These are phyloP conservation scores for Filosporella fistucella DNA, from an alignment of 495 filamentous ascomycete species.

Conservation along the genomic window DNA sequence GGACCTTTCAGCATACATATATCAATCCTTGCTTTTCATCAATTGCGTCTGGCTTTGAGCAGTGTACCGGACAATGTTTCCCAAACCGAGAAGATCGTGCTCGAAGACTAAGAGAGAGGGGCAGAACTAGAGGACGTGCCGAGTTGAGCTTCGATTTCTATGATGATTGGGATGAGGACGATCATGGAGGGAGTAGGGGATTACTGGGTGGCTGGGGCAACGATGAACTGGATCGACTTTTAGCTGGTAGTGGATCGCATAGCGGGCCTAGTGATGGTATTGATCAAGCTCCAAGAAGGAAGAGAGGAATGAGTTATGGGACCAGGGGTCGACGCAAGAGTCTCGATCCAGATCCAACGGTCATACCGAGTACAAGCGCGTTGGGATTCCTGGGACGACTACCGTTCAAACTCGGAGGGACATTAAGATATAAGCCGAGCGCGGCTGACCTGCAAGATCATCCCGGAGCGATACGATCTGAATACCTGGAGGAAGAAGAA, in stretches of 20 bases:
- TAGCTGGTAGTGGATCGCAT: conserved; percentile 67
- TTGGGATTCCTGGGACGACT: conserved; percentile 82
- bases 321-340: conserved; percentile 66
- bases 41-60: conserved; percentile 58
- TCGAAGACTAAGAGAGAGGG: conserved; percentile 56
- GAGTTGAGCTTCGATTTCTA: conserved; percentile 96
- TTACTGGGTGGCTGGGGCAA: conserved; percentile 50
- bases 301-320: conserved; percentile 86
- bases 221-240: conserved; percentile 82
- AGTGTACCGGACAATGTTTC: conserved; percentile 69
- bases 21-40: conserved; percentile 74
- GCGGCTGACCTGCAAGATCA: conserved; percentile 91
- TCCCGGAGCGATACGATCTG: conserved; percentile 46
- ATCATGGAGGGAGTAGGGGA: conserved; percentile 40
- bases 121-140: conserved; percentile 55
- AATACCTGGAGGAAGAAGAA: conserved; percentile 35
- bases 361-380: conserved; percentile 82
- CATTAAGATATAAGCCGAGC: conserved; percentile 81
- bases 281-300: conserved; percentile 64
- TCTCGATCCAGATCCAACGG: conserved; percentile 73
- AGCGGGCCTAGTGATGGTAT: conserved; percentile 38
- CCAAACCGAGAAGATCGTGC: conserved; percentile 69
- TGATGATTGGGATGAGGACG: conserved; percentile 91
- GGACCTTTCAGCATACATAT: conserved; percentile 81
- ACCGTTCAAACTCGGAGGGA: conserved; percentile 81